Evolutionary conservation across 2,329 filamentous ascomycete species (phyloP).

Genomic region (Claviceps pusilla): DNA sequence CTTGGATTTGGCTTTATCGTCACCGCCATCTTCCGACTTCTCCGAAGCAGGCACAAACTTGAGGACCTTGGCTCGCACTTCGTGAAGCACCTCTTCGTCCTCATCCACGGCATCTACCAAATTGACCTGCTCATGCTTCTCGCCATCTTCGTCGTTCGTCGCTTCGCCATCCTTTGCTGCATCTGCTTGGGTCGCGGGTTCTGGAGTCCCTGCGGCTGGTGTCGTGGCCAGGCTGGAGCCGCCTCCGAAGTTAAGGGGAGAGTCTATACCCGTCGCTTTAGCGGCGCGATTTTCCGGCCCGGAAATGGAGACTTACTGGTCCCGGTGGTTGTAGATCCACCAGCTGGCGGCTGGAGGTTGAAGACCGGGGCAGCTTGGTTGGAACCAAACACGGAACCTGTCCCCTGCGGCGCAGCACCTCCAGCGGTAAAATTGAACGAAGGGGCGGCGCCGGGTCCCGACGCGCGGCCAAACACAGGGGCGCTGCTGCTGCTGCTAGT

Average conservation of each 20-base stretch:
- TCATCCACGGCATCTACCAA: constrained; percentile 55
- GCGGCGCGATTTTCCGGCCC: constrained; percentile 27
- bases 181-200: constrained; percentile 34
- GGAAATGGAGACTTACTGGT: constrained; percentile 31
- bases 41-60: constrained; percentile 40
- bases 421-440: constrained; percentile 25
- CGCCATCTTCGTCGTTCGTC: constrained; percentile 41
- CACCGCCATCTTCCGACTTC: constrained; percentile 16
- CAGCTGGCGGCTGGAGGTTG: constrained; percentile 26
- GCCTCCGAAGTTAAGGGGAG: constrained; percentile 40
- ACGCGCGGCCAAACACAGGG: constrained; percentile 18
- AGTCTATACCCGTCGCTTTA: constrained; percentile 36
- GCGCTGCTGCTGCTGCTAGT: neutral
- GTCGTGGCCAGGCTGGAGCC: constrained; percentile 47
- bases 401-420: constrained; percentile 15
- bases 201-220: constrained; percentile 42
- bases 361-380: constrained; percentile 21
- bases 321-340: constrained; percentile 29
- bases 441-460: constrained; percentile 16
- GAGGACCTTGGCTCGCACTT: constrained; percentile 55
- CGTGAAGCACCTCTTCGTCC: constrained; percentile 54
- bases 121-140: constrained; percentile 54
- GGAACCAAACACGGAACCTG: constrained; percentile 19
- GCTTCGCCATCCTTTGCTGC: constrained; percentile 21
- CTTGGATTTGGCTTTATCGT: constrained; percentile 30